These are phyloP conservation scores for Amauroascus niger DNA, from an alignment of 2,329 filamentous ascomycete genomes.

Conservation along the genomic window DNA sequence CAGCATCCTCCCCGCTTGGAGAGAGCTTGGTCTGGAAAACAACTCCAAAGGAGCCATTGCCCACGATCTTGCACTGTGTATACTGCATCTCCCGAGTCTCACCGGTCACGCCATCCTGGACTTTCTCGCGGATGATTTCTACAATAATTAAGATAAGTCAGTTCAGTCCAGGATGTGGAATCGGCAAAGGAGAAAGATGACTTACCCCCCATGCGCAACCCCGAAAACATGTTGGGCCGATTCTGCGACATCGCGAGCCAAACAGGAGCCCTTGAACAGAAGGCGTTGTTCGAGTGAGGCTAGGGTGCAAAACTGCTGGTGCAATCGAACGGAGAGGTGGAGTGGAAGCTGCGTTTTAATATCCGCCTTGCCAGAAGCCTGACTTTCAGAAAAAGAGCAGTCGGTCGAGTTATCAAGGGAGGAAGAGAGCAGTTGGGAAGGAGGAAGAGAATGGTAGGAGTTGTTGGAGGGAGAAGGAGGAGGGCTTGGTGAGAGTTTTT, in stretches of 20 bases:
- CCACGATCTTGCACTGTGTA: slow-evolving; percentile 98
- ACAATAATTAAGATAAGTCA: slow-evolving; percentile 18
- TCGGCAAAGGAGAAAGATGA: slow-evolving; percentile 19
- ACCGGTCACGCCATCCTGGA: slow-evolving; percentile 94
- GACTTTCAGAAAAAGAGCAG: neutral
- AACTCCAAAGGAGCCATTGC: slow-evolving; percentile 96
- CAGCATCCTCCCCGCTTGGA: slow-evolving; percentile 94
- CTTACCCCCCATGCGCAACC: slow-evolving; percentile 96
- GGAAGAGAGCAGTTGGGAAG: neutral
- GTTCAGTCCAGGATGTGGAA: neutral
- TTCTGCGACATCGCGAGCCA: slow-evolving; percentile 65
- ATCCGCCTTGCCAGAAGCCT: neutral
- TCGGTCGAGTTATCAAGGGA: neutral
- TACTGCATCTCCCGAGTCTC: slow-evolving; percentile 96
- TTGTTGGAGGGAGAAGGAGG: slow-evolving; percentile 19
- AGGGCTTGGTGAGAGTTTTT: slow-evolving; percentile 16
- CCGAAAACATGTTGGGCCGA: slow-evolving; percentile 78
- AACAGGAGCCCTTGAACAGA: neutral
- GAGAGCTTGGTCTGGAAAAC: slow-evolving; percentile 99
- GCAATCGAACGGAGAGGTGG: neutral
- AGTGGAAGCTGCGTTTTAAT: neutral
- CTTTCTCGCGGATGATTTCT: slow-evolving; percentile 98
- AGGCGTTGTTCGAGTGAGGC: neutral
- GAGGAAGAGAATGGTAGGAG: slow-evolving; percentile 13
- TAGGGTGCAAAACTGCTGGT: neutral